These are phyloP conservation scores for Sesbania bispinosa DNA, from an alignment of 306 rosid genomes.

Conservation along the genomic window DNA sequence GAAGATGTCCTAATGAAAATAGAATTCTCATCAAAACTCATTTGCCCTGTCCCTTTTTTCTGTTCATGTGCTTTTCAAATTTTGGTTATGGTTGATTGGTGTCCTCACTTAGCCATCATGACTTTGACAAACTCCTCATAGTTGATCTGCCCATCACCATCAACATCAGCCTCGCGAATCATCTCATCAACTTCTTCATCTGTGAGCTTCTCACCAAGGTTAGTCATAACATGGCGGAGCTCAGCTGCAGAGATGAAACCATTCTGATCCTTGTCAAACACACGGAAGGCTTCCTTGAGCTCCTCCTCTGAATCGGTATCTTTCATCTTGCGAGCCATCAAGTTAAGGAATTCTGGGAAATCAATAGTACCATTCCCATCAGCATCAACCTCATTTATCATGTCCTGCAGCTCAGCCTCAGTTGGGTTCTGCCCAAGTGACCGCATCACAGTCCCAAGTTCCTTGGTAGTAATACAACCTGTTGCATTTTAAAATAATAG, in stretches of 20 bases:
- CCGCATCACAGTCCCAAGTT: slow-evolving; percentile 80
- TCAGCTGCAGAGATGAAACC: slow-evolving; percentile 92
- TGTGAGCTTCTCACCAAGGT: slow-evolving; percentile 84
- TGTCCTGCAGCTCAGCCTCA: slow-evolving; percentile 78
- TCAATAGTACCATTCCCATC: slow-evolving; percentile 85
- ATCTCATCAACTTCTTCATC: slow-evolving; percentile 82
- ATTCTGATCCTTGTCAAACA: slow-evolving; percentile 82
- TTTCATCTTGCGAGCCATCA: slow-evolving; percentile 86
- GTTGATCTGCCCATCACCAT: slow-evolving; percentile 82
- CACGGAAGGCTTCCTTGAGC: slow-evolving; percentile 83
- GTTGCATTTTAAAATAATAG: background rate
- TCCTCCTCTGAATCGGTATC: slow-evolving; percentile 84
- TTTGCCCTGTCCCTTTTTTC: slow-evolving; percentile 51
- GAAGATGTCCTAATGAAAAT: slow-evolving; percentile 54
- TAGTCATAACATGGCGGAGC: slow-evolving; percentile 85
- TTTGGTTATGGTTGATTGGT: slow-evolving; percentile 33
- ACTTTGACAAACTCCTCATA: slow-evolving; percentile 84
- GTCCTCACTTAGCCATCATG: slow-evolving; percentile 83
- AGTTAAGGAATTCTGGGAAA: slow-evolving; percentile 73
- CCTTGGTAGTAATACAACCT: slow-evolving; percentile 86
- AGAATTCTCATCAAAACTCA: slow-evolving; percentile 53
- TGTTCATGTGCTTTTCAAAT: slow-evolving; percentile 43
- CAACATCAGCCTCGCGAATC: slow-evolving; percentile 85
- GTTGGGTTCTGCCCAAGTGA: slow-evolving; percentile 87
- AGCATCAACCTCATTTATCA: slow-evolving; percentile 87